These are phyloP conservation scores for Naganishia cerealis DNA, from an alignment of 1,284 basidiomycete species.

Conservation along the genomic window DNA sequence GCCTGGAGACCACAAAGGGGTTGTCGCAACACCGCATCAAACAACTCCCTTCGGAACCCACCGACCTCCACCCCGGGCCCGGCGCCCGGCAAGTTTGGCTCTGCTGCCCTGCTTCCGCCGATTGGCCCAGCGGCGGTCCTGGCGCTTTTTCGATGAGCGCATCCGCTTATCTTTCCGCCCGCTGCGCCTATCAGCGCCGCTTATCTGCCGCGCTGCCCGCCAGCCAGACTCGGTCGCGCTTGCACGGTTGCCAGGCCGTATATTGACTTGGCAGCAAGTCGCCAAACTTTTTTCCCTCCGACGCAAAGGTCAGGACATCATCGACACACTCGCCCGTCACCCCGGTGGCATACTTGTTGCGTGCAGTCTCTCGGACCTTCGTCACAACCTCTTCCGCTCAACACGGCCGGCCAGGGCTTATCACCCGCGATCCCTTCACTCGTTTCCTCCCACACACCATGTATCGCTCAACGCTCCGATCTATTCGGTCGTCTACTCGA, in stretches of 20 bases:
- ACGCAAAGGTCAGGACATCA: background rate
- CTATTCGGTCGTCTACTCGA: slow-evolving; percentile 23
- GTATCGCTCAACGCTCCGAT: slow-evolving; percentile 28
- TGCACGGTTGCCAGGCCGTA: background rate
- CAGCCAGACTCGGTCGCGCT: slow-evolving; percentile 1
- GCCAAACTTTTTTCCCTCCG: slow-evolving; percentile 4
- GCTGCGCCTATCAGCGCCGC: background rate
- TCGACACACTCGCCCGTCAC: background rate
- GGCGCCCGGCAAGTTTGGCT: background rate
- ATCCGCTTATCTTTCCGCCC: background rate
- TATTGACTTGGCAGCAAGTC: background rate
- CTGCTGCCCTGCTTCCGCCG: background rate
- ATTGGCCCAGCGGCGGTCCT: background rate
- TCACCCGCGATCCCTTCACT: background rate
- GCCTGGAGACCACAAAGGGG: too few species aligned
- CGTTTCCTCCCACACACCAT: slow-evolving; percentile 4
- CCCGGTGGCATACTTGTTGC: background rate
- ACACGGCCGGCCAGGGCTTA: slow-evolving; percentile 8
- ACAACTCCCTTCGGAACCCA: too few species aligned
- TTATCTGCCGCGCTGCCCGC: background rate
- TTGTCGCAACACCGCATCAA: too few species aligned
- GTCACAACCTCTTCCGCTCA: background rate
- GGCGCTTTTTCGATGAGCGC: background rate
- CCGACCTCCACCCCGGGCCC: too few species aligned
- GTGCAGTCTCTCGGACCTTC: slow-evolving; percentile 3